Conservation (phyloP, 176 grass and related monocot genomes). For the Musa troglodytarum region DNA sequence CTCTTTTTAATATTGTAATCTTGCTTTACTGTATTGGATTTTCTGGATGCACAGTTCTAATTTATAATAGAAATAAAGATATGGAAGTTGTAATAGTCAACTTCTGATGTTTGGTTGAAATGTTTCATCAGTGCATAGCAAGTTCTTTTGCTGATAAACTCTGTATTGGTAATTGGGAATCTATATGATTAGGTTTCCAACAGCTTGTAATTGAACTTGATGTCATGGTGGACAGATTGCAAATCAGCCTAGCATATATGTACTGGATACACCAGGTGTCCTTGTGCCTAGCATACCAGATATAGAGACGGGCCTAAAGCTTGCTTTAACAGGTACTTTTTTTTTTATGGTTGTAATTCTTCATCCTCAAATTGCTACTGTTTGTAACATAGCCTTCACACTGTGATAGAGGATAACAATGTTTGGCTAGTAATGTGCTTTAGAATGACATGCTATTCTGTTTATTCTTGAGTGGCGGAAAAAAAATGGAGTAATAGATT, state of each 20-base stretch:
- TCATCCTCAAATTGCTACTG: neutral
- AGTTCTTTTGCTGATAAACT: constrained; percentile 3
- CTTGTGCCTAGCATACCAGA: constrained; percentile 89
- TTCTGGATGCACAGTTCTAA: no score
- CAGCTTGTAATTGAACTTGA: constrained; percentile 20
- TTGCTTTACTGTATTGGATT: neutral
- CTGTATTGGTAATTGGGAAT: neutral
- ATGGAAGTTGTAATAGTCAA: neutral
- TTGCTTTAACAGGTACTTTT: constrained; percentile 71
- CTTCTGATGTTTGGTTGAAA: neutral
- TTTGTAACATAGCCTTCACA: neutral
- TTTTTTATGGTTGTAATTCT: constrained; percentile 2
- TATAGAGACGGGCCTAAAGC: constrained; percentile 88
- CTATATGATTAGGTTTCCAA: neutral
- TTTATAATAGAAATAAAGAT: neutral
- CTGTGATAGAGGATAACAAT: no score
- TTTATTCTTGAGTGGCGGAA: no score
- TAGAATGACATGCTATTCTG: no score
- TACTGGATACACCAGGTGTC: constrained; percentile 93
- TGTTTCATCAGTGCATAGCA: neutral
- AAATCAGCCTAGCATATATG: constrained; percentile 91
- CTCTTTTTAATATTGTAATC: neutral
- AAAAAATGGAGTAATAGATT: no score
- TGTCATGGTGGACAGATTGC: constrained; percentile 58
- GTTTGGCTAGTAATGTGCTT: no score